Percentiles rank a stretch among this genome's conserved stretches.
phyloP scores from a whole-genome alignment of 2,329 filamentous ascomycete species.

The Cercospora sesami region DNA sequence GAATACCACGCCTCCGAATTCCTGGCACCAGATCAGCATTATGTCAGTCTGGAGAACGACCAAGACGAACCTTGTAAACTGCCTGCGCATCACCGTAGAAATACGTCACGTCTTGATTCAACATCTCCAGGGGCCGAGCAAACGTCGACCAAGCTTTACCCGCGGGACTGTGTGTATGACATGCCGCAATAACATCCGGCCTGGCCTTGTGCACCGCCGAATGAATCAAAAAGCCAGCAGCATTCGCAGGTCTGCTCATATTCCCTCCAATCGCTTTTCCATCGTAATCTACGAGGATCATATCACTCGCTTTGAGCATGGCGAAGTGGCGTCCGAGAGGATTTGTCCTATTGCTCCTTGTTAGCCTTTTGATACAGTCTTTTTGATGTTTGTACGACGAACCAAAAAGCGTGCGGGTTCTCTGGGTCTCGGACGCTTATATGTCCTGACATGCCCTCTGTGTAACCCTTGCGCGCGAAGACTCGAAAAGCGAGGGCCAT shows the following conservation, averaged over 20 bases:
- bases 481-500: constrained; percentile 68
- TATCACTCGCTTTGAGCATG: constrained; percentile 63
- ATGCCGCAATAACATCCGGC: constrained; percentile 68
- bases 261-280: constrained; percentile 67
- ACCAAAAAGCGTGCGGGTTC: constrained; percentile 62
- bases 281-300: constrained; percentile 64
- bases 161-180: constrained; percentile 66
- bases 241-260: constrained; percentile 60
- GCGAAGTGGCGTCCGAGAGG: constrained; percentile 66
- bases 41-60: not conserved
- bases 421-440: constrained; percentile 69
- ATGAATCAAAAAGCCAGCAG: constrained; percentile 70
- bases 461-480: constrained; percentile 65
- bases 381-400: not conserved
- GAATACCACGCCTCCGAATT: constrained; percentile 65
- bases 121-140: constrained; percentile 65
- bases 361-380: not conserved
- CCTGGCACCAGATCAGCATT: constrained; percentile 33
- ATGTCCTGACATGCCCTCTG: constrained; percentile 68
- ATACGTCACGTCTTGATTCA: constrained; percentile 66
- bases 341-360: constrained; percentile 52
- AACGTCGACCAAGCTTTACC: constrained; percentile 70
- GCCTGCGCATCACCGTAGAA: constrained; percentile 64
- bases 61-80: constrained; percentile 53
- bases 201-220: constrained; percentile 67